phyloP scores from a whole-genome alignment of 2,329 filamentous ascomycete genomes.

The Intubia oerlemansii region DNA sequence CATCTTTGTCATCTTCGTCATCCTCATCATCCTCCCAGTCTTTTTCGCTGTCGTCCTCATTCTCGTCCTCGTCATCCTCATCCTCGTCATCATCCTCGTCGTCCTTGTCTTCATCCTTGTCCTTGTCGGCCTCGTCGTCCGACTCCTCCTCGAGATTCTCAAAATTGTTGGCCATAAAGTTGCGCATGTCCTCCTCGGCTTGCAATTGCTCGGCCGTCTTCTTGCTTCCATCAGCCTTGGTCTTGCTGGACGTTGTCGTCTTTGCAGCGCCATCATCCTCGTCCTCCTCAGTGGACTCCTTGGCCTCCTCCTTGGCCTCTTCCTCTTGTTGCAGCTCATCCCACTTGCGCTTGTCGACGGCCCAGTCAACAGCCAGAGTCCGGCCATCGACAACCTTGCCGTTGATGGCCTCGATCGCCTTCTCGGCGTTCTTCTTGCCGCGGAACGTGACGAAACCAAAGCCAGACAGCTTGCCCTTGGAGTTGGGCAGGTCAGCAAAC shows the following conservation, averaged over 20 bases:
- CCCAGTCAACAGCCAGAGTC: conserved; percentile 86
- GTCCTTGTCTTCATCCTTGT: conserved; percentile 24
- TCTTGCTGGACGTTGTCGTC: conserved; percentile 10
- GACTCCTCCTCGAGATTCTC: conserved; percentile 31
- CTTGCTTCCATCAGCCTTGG: conserved; percentile 13
- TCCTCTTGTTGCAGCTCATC: conserved; percentile 34
- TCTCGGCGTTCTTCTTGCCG: conserved; percentile 77
- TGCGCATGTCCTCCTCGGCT: conserved; percentile 21
- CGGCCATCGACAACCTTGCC: conserved; percentile 79
- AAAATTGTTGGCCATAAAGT: conserved; percentile 36
- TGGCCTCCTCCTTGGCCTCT: conserved; percentile 15
- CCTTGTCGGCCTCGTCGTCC: conserved; percentile 20
- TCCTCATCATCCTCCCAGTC: conserved; percentile 22
- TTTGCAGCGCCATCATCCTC: conserved; percentile 11
- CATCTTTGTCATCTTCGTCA: conserved; percentile 12
- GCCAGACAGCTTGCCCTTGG: conserved; percentile 54
- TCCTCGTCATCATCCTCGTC: conserved; percentile 22
- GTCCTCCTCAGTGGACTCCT: conserved; percentile 9
- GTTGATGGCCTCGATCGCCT: conserved; percentile 66
- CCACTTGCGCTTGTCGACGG: conserved; percentile 81
- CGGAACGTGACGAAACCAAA: conserved; percentile 87
- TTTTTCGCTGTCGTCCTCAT: conserved; percentile 21
- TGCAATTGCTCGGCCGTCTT: conserved; percentile 12
- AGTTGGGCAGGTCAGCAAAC: conserved; percentile 63
- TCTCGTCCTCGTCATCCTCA: conserved; percentile 23